Evolutionary conservation across 257 asterid genomes (phyloP).

Genomic region (Solanum ahanhuiri): DNA sequence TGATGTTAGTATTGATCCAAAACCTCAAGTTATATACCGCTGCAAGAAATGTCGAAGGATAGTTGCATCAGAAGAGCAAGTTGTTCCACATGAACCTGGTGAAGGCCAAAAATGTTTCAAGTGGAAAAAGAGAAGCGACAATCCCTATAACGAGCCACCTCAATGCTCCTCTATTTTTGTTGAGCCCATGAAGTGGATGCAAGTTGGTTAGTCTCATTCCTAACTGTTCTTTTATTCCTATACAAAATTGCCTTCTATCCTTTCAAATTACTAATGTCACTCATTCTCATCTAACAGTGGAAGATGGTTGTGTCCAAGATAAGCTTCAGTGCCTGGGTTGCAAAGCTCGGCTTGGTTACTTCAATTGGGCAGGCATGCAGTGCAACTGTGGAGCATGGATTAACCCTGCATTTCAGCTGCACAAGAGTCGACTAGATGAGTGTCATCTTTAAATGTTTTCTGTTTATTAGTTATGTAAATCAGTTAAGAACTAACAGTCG

Average conservation of each 20-base stretch:
- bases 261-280: conserved; percentile 2
- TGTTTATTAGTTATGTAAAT: neutral
- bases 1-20: no score
- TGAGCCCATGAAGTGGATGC: conserved; percentile 98
- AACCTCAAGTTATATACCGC: conserved; percentile 43
- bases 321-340: conserved; percentile 80
- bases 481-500: neutral
- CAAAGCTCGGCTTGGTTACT: conserved; percentile 73
- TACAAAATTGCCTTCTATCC: neutral
- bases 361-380: conserved; percentile 95
- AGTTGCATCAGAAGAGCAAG: conserved; percentile 64
- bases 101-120: conserved; percentile 63
- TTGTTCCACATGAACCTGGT: conserved; percentile 63
- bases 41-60: conserved; percentile 92
- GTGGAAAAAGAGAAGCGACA: conserved; percentile 49
- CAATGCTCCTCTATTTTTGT: conserved; percentile 86
- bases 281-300: conserved; percentile 33
- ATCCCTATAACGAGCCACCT: conserved; percentile 16
- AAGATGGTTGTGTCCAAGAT: conserved; percentile 63
- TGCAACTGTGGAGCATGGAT: conserved; percentile 91
- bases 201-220: conserved; percentile 34
- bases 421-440: conserved; percentile 77
- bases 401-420: conserved; percentile 93
- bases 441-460: conserved; percentile 21
- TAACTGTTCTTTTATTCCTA: neutral